Conservation (phyloP, 2,329 filamentous ascomycete genomes). For the Claviceps sp. region DNA sequence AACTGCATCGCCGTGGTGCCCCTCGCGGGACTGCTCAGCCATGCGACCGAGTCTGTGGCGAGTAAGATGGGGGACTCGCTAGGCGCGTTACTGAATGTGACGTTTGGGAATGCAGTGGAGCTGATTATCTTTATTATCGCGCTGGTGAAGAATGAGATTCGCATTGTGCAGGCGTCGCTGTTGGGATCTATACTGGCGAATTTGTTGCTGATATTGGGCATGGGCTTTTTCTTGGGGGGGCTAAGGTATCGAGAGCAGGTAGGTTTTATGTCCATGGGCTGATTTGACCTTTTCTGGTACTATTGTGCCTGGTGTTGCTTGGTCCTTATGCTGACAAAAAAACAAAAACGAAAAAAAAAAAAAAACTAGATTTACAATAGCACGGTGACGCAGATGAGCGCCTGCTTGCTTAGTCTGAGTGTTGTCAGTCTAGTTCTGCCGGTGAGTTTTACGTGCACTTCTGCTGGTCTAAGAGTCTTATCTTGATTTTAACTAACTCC, state of each 20-base stretch:
- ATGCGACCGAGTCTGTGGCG: slow-evolving; percentile 64
- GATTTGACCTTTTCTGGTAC: too few relatives aligned
- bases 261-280: neutral
- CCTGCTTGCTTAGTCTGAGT: slow-evolving; percentile 77
- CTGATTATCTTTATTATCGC: slow-evolving; percentile 51
- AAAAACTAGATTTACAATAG: slow-evolving; percentile 66
- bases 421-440: slow-evolving; percentile 81
- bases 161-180: slow-evolving; percentile 82
- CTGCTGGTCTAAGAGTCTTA: too few relatives aligned
- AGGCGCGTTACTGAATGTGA: slow-evolving; percentile 61
- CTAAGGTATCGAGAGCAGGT: slow-evolving; percentile 78
- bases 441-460: slow-evolving; percentile 28
- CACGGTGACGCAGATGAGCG: slow-evolving; percentile 92
- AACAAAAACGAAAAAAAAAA: too few relatives aligned
- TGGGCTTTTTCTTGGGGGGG: slow-evolving; percentile 80
- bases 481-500: slow-evolving; percentile 11
- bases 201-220: slow-evolving; percentile 75
- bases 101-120: slow-evolving; percentile 68
- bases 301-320: neutral
- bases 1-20: slow-evolving; percentile 67
- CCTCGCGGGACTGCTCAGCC: slow-evolving; percentile 56
- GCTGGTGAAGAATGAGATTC: slow-evolving; percentile 51
- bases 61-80: slow-evolving; percentile 59
- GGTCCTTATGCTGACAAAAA: neutral
- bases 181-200: slow-evolving; percentile 85